Conservation (phyloP, 2,329 filamentous ascomycete genomes). For the Trichoderma sp. region DNA sequence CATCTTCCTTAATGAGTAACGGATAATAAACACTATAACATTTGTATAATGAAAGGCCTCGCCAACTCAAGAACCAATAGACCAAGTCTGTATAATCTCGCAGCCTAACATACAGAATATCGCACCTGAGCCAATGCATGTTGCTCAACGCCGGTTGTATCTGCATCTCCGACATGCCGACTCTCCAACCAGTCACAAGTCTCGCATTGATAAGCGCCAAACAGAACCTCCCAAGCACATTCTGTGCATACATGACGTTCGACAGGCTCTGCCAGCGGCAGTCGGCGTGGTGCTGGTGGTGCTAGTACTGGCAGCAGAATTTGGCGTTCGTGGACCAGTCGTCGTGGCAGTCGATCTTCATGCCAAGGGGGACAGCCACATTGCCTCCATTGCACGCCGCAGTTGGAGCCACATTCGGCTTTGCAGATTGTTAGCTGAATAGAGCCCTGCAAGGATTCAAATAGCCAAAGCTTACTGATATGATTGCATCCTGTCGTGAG, state of each 20-base stretch:
- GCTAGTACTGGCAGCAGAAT: neutral
- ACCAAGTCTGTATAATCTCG: neutral
- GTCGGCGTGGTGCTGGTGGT: too few species aligned
- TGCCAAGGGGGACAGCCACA: neutral
- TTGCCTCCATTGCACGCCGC: neutral
- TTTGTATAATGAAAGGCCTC: too few species aligned
- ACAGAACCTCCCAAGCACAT: neutral
- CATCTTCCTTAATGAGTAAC: neutral
- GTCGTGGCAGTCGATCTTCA: too few species aligned
- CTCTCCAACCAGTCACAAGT: too few species aligned
- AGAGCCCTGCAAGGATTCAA: neutral
- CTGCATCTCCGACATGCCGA: neutral
- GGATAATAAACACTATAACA: too few species aligned
- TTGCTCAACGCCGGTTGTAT: neutral
- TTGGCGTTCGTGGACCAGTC: neutral
- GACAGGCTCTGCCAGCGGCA: too few species aligned
- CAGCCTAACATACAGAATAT: neutral
- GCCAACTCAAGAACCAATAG: neutral
- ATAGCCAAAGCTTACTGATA: conserved; percentile 47
- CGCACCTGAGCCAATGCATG: neutral
- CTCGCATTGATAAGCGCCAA: neutral
- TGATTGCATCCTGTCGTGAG: conserved; percentile 53
- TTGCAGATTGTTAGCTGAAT: neutral
- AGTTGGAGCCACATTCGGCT: neutral
- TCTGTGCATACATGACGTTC: neutral